Base-by-base conservation (phyloP, 192 early-diverging fungal genomes). In the Physocladia obscura region DNA sequence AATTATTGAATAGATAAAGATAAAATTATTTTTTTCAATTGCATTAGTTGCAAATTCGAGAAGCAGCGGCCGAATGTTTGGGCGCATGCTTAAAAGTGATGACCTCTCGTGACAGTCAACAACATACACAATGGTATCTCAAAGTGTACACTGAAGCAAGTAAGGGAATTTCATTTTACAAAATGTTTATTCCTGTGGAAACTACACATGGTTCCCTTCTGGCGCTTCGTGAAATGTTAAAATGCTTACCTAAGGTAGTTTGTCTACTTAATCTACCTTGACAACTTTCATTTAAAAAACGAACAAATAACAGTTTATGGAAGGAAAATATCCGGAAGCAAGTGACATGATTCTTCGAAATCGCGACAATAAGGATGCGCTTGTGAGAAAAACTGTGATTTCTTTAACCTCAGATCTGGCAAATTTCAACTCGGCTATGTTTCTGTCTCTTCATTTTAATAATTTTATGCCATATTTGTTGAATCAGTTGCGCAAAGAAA, bases 251-350 rank as follows among this genome's bases (percentile, higher is more conserved):
- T 49, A 85, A 87, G 83, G 89, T 90, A 69, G 29, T 11, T 64
- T 6, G 40, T 26, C 38, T 17, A 34, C 67, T 37, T 40, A 5
- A 21, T 35, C 19, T 13, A 22, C 62, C 37, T 26, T 21, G 6
- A 8, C 24, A 21, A 26, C 24, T 15, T 54, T 26, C 24, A 8
- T 22, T 54, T 22, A 40, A 17, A 8, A n/a, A n/a, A n/a, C n/a
- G n/a, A n/a, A n/a, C n/a, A n/a, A n/a, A n/a, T n/a, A n/a, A n/a
- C 64, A 90, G 89, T 92, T 91, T 74, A 93, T 95, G 91, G 81
- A 86, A 5, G 81, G 82, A 30, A 78, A 79, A 69, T 92, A 90
- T 59, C 78, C 72, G 31, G 83, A 85, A 39, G 86, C 88, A 3
- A 82, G 88, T 50, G 88, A 91, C 3, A 78, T 84, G 32, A 87